Evolutionary conservation across 257 asterid species (phyloP), one percentile per base, ranked within the genome.

Genomic region (Knoxia roxburghii): DNA sequence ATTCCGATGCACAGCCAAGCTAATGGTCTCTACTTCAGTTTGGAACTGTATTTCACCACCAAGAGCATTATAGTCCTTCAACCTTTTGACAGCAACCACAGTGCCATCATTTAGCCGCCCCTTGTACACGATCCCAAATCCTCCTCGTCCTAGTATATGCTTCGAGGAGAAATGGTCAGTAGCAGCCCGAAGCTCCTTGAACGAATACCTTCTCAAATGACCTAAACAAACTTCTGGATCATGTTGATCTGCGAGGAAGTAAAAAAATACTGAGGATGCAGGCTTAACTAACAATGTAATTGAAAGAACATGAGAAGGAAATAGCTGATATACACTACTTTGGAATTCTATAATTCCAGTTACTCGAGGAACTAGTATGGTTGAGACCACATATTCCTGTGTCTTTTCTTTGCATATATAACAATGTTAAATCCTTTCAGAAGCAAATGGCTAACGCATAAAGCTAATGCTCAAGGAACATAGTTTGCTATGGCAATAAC

Each of bases 41-140:
- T 94, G 97, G 66, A 94, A 94, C 82, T 94, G 99, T 52, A 85
- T 84, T 73, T 94, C 97, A 41, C 98, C 96, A 5, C 97, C 96
- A 45, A 78, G 86, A 29, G 95, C 87, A 78, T 81, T 87, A 37
- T 83, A 87, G 64, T 94, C 97, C 56, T 94, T 90, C 74, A 94
- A 68, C 75, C 98, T 83, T 82, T 90, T 94, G 56, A 94, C 96
- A 30, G 99, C 99, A 75, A 94, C 96, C 35, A 85, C 74, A 20
- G 96, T 87, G 39, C 98, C 96, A 61, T 90, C 89, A 73, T 40
- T 83, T 53, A 94, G 75, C 12, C 78, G 76, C 50, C 96, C 98
- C 72, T 87, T 94, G 53, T 88, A 94, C 21, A 94, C 99, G 69
- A 90, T 77, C 15, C 99, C 97, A 15, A 83, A 93, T 45, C 99